phyloP scores from a whole-genome alignment of 2,329 filamentous ascomycete genomes.

The Alternaria triticina region DNA sequence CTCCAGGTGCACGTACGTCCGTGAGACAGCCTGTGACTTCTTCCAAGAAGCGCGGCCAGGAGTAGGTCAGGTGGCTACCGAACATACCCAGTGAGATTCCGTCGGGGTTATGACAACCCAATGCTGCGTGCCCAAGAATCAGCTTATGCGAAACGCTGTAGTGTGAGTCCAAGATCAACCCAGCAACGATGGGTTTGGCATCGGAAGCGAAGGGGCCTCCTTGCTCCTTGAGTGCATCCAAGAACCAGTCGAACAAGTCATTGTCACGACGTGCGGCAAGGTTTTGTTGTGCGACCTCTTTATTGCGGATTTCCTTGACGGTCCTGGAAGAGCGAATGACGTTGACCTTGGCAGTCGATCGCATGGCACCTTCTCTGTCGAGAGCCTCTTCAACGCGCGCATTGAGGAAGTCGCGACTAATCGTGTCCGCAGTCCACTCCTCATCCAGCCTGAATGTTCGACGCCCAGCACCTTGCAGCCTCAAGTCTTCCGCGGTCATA shows the following conservation, averaged over 20 bases:
- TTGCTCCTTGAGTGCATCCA: constrained; percentile 29
- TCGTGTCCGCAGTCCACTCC: constrained; percentile 35
- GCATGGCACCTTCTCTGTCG: constrained; percentile 25
- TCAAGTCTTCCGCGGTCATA: constrained; percentile 42
- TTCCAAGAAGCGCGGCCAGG: constrained; percentile 40
- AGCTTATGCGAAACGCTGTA: constrained; percentile 29
- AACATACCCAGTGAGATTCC: constrained; percentile 37
- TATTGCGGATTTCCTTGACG: constrained; percentile 28
- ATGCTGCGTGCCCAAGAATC: constrained; percentile 32
- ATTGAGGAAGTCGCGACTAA: constrained; percentile 30
- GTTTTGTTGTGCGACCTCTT: constrained; percentile 30
- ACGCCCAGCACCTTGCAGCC: constrained; percentile 31
- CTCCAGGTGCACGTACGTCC: constrained; percentile 48
- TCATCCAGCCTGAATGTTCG: constrained; percentile 42
- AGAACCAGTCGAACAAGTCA: constrained; percentile 29
- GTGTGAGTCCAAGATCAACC: constrained; percentile 40
- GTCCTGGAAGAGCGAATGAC: constrained; percentile 34
- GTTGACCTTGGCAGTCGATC: constrained; percentile 36
- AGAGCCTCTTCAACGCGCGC: constrained; percentile 13
- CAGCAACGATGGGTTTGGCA: constrained; percentile 36
- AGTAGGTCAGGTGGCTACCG: constrained; percentile 36
- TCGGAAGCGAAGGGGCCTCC: constrained; percentile 33
- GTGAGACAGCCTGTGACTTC: constrained; percentile 37
- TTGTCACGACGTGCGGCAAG: constrained; percentile 11
- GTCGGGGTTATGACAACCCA: constrained; percentile 31